phyloP scores from a whole-genome alignment of 2,329 filamentous ascomycete species.

The Calonectria naviculata region DNA sequence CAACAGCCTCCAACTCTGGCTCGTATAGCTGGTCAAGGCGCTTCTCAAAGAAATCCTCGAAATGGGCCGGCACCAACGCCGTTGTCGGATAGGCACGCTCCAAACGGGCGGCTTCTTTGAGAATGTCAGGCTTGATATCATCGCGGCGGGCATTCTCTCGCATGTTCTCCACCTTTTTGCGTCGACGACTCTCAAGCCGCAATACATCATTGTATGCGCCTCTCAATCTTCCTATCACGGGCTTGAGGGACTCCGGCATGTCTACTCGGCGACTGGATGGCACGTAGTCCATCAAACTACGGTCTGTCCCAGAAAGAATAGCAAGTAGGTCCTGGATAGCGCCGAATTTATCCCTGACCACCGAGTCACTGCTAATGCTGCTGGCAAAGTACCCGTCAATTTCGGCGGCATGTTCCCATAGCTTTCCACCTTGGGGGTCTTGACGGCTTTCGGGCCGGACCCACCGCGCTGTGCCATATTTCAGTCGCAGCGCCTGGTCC shows the following conservation, averaged over 20 bases:
- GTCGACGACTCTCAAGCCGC: constrained; percentile 82
- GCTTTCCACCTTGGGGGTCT: constrained; percentile 74
- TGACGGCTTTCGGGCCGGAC: constrained; percentile 73
- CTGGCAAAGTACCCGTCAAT: constrained; percentile 88
- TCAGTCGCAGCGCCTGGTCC: constrained; percentile 79
- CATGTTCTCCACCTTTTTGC: constrained; percentile 82
- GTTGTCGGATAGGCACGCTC: constrained; percentile 90
- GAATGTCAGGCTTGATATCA: constrained; percentile 87
- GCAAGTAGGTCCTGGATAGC: constrained; percentile 80
- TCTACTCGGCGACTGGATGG: constrained; percentile 84
- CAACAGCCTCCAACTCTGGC: constrained; percentile 76
- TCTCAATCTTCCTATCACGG: constrained; percentile 80
- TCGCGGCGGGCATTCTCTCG: constrained; percentile 85
- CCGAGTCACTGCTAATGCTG: constrained; percentile 64
- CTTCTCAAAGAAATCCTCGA: constrained; percentile 90
- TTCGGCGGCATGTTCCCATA: constrained; percentile 80
- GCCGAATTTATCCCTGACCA: constrained; percentile 82
- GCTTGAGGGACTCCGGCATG: constrained; percentile 84
- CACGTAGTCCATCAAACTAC: constrained; percentile 87
- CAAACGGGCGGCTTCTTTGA: constrained; percentile 84
- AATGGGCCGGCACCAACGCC: constrained; percentile 86
- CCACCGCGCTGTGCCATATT: constrained; percentile 92
- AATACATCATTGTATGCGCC: constrained; percentile 86
- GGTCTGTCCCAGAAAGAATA: constrained; percentile 82
- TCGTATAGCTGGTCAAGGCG: constrained; percentile 83